phyloP scores from a whole-genome alignment of 371 early-diverging fungal genomes.

The Zychaea mexicana region DNA sequence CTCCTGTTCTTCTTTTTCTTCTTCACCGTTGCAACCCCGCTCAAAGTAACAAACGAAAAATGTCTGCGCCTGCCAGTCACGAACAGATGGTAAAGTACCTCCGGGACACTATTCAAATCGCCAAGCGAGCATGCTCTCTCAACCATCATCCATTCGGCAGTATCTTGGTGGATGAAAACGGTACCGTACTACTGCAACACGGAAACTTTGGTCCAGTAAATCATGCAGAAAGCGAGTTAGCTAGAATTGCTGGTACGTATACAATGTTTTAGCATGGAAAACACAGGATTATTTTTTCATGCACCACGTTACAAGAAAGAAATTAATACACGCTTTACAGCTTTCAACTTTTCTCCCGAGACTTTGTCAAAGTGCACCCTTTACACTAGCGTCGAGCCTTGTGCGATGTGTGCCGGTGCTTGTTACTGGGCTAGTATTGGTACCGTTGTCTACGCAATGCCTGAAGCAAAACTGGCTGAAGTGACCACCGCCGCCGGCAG shows the following conservation, averaged over 20 bases:
- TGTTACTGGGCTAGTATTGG: slow-evolving; percentile 36
- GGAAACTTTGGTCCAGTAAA: slow-evolving; percentile 28
- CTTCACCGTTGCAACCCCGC: too few relatives aligned
- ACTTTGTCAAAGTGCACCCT: slow-evolving; percentile 23
- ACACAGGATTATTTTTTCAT: not conserved
- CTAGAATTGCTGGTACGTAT: slow-evolving; percentile 30
- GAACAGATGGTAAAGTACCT: slow-evolving; percentile 22
- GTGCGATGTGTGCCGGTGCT: slow-evolving; percentile 33
- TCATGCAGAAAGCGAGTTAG: slow-evolving; percentile 33
- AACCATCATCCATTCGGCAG: slow-evolving; percentile 36
- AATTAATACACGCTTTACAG: not conserved
- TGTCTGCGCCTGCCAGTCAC: slow-evolving; percentile 5
- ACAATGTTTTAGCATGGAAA: not conserved
- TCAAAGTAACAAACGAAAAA: too few relatives aligned
- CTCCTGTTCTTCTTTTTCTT: too few relatives aligned
- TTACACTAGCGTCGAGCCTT: slow-evolving; percentile 39
- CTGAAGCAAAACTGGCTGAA: slow-evolving; percentile 19
- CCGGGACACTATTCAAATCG: slow-evolving; percentile 20
- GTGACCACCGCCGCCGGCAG: slow-evolving; percentile 27
- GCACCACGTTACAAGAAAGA: not conserved
- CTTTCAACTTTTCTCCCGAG: slow-evolving; percentile 27
- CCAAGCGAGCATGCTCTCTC: slow-evolving; percentile 19
- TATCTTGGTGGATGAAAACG: slow-evolving; percentile 28
- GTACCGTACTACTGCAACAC: slow-evolving; percentile 26
- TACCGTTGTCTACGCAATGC: slow-evolving; percentile 24